Percentiles rank a stretch among this genome's conserved stretches.
These are phyloP conservation scores for Barnettozyma siamensis DNA, from an alignment of 805 yeast genomes.

Conservation along the genomic window DNA sequence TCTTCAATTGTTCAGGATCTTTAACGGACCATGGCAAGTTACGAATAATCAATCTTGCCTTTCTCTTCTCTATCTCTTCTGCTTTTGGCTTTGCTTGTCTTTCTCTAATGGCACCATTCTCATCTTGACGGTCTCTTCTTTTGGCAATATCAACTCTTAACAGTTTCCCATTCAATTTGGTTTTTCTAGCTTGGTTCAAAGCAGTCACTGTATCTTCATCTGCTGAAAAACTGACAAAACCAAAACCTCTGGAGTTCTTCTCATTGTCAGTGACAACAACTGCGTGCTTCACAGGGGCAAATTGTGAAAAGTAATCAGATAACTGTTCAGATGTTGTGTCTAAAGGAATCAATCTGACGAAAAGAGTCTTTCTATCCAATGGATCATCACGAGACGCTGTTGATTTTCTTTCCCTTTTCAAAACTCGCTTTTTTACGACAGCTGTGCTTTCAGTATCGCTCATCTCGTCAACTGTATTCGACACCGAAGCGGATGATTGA, in stretches of 20 bases:
- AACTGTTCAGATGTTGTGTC: slow-evolving; percentile 78
- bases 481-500: no score
- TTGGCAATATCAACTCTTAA: slow-evolving; percentile 84
- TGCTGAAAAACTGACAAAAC: slow-evolving; percentile 83
- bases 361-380: slow-evolving; percentile 52
- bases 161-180: slow-evolving; percentile 58
- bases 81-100: slow-evolving; percentile 5
- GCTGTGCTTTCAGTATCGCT: not conserved
- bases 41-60: slow-evolving; percentile 81
- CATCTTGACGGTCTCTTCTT: slow-evolving; percentile 71
- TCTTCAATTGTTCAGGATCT: slow-evolving; percentile 64
- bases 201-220: slow-evolving; percentile 84
- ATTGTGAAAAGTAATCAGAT: slow-evolving; percentile 80
- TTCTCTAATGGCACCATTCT: slow-evolving; percentile 5
- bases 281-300: slow-evolving; percentile 94
- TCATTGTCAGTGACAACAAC: slow-evolving; percentile 78
- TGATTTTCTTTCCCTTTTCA: not conserved
- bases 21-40: slow-evolving; percentile 96
- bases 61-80: slow-evolving; percentile 61
- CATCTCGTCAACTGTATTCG: no score
- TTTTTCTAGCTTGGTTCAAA: slow-evolving; percentile 56
- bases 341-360: slow-evolving; percentile 80
- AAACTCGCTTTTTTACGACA: not conserved
- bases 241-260: slow-evolving; percentile 85
- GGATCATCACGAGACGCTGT: slow-evolving; percentile 19